Conservation (phyloP, 441 rosid genomes). For the Flueggea neowawraea region DNA sequence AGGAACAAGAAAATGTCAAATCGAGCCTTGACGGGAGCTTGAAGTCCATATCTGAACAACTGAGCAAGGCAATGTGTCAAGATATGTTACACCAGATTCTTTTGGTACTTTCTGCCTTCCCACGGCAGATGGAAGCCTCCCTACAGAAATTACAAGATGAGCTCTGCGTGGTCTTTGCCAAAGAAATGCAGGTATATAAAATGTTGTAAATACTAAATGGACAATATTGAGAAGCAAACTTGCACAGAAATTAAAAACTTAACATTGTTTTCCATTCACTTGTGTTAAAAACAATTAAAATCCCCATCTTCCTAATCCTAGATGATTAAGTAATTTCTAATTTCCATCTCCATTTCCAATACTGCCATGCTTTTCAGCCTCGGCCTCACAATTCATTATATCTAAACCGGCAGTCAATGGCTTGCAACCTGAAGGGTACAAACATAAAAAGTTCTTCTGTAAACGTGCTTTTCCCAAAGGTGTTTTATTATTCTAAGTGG, state of each 20-base stretch:
- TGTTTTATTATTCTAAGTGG: conserved; percentile 17
- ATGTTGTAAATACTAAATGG: not conserved
- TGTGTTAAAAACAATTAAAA: not conserved
- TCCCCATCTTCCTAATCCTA: not conserved
- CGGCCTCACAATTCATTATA: not conserved
- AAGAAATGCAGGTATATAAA: conserved; percentile 54
- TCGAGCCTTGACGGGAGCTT: conserved; percentile 49
- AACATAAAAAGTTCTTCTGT: conserved; percentile 26
- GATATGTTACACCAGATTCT: conserved; percentile 51
- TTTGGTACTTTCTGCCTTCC: conserved; percentile 45
- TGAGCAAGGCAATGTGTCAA: conserved; percentile 39
- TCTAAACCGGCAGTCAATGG: conserved; percentile 32
- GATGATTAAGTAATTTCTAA: not conserved
- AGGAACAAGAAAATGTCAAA: conserved; percentile 64
- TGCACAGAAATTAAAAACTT: not conserved
- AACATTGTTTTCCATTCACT: not conserved
- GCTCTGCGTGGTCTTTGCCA: conserved; percentile 40
- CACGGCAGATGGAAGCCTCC: conserved; percentile 53
- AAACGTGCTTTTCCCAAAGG: conserved; percentile 39
- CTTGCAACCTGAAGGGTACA: conserved; percentile 21
- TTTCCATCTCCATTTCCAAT: conserved; percentile 1
- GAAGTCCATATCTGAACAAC: conserved; percentile 55
- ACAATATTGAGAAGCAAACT: not conserved
- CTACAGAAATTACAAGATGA: conserved; percentile 47
- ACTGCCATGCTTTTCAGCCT: conserved; percentile 3